A percentile compares a stretch with the other conserved stretches of the same genome.
Conservation (phyloP, 345 rosid genomes). For the Salix suchowensis region DNA sequence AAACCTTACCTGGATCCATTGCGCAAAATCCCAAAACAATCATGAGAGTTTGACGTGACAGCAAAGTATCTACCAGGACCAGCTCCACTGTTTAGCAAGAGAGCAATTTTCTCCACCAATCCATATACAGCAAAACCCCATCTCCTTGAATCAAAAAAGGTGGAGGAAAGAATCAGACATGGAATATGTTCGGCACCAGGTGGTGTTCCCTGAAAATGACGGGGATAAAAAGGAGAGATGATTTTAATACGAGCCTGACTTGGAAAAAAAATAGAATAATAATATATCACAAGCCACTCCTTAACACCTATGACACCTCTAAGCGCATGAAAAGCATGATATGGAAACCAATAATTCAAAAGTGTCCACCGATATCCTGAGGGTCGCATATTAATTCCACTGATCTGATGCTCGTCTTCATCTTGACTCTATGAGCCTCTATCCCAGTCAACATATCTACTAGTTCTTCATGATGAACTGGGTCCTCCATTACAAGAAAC, state of each 20-base stretch:
- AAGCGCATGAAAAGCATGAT: constrained; percentile 79
- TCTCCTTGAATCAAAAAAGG: constrained; percentile 76
- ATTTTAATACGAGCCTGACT: constrained; percentile 3
- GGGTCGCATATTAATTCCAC: constrained; percentile 58
- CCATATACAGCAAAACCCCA: constrained; percentile 64
- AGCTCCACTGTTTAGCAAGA: constrained; percentile 38
- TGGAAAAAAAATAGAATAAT: background rate
- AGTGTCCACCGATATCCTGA: constrained; percentile 85
- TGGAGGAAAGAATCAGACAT: constrained; percentile 52
- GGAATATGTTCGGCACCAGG: constrained; percentile 58
- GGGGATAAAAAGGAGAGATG: background rate
- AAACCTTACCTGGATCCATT: constrained; percentile 70
- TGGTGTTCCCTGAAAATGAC: constrained; percentile 66
- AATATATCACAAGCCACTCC: background rate
- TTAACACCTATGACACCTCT: constrained; percentile 49
- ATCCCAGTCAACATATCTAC: constrained; percentile 66
- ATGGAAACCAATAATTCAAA: constrained; percentile 75
- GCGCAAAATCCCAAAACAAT: constrained; percentile 65
- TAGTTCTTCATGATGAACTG: constrained; percentile 45
- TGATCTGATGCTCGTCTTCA: constrained; percentile 46
- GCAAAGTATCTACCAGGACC: constrained; percentile 41
- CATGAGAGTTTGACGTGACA: constrained; percentile 49
- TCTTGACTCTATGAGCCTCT: constrained; percentile 45
- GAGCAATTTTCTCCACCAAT: constrained; percentile 54
- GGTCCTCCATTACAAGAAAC: constrained; percentile 37